Evolutionary conservation across 768 basidiomycete species (phyloP), one percentile per base, ranked within the genome.

Genomic region (Calocybe gangraenosa): DNA sequence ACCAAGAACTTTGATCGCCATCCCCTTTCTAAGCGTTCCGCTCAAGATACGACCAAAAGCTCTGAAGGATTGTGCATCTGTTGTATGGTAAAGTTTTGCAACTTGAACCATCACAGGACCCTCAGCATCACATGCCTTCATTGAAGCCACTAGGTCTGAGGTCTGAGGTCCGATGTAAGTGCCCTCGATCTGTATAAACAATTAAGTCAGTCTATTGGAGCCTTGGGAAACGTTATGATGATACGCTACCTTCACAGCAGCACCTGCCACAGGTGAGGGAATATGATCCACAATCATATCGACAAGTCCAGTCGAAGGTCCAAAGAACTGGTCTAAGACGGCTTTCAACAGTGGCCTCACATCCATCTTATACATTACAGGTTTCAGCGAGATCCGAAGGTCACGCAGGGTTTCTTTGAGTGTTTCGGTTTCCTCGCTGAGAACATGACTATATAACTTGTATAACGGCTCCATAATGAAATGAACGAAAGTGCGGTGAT

Each of bases 301-400:
- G 21, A 97, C 82, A 52, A 99, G 71, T 1, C 96, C 96, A 0
- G 82, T 85, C 2, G 92, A 72, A 20, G 83, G 80, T 5, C 96
- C 94, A 57, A 99, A 99, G 74, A 99, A 99, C 62, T 97, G 94
- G 58, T 89, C 87, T 49, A 96, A 68, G 10, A 98, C 85, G 31
- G 86, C 91, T 67, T 97, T 96, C 54, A 99, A 70, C 40, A 99
- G 70, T 2, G 96, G 96, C 44, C 95, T 73, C 4, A 93, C 93
- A 60, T 99, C 96, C 92, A 99, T 97, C 73, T 97, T 98, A 76
- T 86, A 99, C 79, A 91, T 87, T 23, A 92, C 75, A 0, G 93
- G 87, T 67, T 94, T 96, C 53, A 99, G 70, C 32, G 79, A 72
- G 58, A 99, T 98, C 2, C 82, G 81, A 25, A 99, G 75, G 8